phyloP scores from a whole-genome alignment of 2,329 filamentous ascomycete species.

The Balansia obtecta region DNA sequence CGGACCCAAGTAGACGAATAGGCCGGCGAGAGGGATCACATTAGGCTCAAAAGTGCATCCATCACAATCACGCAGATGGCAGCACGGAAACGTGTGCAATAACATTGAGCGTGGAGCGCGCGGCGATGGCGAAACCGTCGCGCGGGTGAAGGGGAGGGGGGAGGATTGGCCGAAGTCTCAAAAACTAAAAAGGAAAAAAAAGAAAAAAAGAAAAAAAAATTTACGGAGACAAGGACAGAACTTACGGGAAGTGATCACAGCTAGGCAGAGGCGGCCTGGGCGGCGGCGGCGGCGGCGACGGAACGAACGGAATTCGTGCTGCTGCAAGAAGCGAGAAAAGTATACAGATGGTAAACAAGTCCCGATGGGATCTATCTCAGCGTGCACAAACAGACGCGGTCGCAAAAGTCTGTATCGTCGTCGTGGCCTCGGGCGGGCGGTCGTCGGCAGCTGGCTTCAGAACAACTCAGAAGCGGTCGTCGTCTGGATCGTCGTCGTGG shows the following conservation, averaged over 20 bases:
- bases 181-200: background rate
- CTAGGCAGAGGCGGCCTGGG: slow-evolving; percentile 9
- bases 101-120: background rate
- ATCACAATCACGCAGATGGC: background rate
- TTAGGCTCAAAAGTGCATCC: background rate
- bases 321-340: background rate
- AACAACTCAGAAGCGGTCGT: slow-evolving; percentile 4
- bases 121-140: background rate
- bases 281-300: slow-evolving; percentile 12
- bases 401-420: slow-evolving; percentile 15
- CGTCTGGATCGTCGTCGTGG: background rate
- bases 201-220: background rate
- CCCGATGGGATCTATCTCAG: background rate
- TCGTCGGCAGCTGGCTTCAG: slow-evolving; percentile 13
- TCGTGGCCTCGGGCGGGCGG: slow-evolving; percentile 20
- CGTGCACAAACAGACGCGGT: slow-evolving; percentile 3
- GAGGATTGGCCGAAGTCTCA: background rate
- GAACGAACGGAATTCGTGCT: slow-evolving; percentile 6
- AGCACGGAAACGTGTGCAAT: background rate
- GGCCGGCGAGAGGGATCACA: background rate
- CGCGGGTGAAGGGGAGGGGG: background rate
- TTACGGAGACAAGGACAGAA: too few relatives aligned
- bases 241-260: slow-evolving; percentile 26
- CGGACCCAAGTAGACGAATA: background rate
- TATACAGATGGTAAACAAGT: background rate